Evolutionary conservation across 257 asterid species (phyloP).

Genomic region (Buddleja alternifolia): DNA sequence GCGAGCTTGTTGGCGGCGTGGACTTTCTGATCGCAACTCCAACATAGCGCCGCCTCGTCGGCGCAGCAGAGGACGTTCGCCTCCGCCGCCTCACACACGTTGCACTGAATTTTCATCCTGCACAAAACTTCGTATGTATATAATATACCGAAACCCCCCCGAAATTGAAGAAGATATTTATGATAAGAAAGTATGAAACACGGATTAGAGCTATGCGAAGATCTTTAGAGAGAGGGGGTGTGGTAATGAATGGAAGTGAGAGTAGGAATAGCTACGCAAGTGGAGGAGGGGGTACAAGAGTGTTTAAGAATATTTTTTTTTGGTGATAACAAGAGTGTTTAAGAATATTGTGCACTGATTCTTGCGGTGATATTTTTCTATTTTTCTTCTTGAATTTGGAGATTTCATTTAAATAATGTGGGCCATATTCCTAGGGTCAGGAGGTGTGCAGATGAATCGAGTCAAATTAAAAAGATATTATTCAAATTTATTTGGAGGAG

Average conservation of each 20-base stretch:
- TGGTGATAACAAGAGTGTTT: too few species aligned
- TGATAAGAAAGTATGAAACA: not conserved
- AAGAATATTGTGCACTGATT: not conserved
- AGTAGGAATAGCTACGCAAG: not conserved
- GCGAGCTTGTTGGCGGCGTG: slow-evolving; percentile 86
- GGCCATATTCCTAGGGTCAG: too few species aligned
- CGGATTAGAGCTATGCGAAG: not conserved
- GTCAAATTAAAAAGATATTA: too few species aligned
- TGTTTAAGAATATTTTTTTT: slow-evolving; percentile 3
- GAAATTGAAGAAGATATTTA: not conserved
- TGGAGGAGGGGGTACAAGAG: not conserved
- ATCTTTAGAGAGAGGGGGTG: not conserved
- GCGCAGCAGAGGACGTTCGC: slow-evolving; percentile 86
- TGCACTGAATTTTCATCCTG: slow-evolving; percentile 90
- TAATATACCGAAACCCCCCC: too few species aligned
- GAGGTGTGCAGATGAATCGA: too few species aligned
- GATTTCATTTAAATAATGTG: too few species aligned
- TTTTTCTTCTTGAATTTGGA: too few species aligned
- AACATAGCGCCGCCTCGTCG: slow-evolving; percentile 86
- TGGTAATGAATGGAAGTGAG: slow-evolving; percentile 1
- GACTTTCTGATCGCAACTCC: slow-evolving; percentile 69
- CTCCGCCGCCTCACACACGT: slow-evolving; percentile 77
- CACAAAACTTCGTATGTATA: too few species aligned
- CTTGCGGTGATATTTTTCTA: not conserved
- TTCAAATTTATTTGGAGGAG: too few species aligned